Base-by-base conservation (phyloP, 768 basidiomycete species). In the Lentinula boryana region DNA sequence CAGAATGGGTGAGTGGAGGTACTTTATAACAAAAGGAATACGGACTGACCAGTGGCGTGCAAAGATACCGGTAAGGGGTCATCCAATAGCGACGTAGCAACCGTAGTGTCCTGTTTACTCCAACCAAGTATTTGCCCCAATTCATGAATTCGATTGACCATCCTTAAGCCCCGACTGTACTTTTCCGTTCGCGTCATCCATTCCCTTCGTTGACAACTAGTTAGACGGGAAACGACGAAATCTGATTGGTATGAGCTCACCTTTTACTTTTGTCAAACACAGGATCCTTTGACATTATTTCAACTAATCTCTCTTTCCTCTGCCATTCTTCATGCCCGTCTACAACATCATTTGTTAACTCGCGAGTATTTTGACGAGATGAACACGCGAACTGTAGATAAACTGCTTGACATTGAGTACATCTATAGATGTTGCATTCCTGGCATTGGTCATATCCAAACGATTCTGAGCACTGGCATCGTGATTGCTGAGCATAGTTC, bases 131-230 rank as follows among this genome's bases (percentile, higher is more conserved):
- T 62, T 56, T 83, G 77, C 62, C 79, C 75, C n/a, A 91, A 70
- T 66, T 89, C 88, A 54, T 76, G 78, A 8, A 90, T 64, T 16
- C 84, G 77, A 57, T 82, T 84, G 1, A 76, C 80, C 67, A 87
- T 78, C 0, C 73, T 70, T 12, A 88, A 71, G 0, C 79, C 86
- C 3, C 81, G 80, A 18, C 79, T 73, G 64, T 86, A 86, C 10
- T 76, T 74, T 56, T 90, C 84, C 0, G 78, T 77, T 58, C 87
- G 80, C 13, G 78, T 77, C 68, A 86, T 74, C 44, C 43, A 56
- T 48, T 58, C 44, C 27, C 57, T 58, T n/a, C 27, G 33, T 33
- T 50, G 36, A 8, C 36, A 32, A 21, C 32, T 4, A 44, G 36
- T 48, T 13, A 36, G 23, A 31, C 1, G n/a, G n/a, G 2, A 13